Conservation (phyloP, 1,284 basidiomycete genomes). For the Mrakiaceae sp. region DNA sequence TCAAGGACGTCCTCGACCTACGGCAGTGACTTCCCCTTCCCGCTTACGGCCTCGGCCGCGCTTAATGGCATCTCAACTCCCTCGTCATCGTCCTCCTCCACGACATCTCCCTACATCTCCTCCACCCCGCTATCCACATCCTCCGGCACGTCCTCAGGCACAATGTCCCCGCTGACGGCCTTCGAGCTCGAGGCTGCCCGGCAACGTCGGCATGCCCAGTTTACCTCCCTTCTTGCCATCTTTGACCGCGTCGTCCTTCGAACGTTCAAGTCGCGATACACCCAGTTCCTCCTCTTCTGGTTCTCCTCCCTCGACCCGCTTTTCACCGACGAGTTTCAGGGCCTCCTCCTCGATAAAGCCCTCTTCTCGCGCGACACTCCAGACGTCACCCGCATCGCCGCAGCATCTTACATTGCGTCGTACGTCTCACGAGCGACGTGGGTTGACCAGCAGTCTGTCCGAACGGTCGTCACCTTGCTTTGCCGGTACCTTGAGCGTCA, state of each 20-base stretch:
- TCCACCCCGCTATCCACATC: conserved; percentile 21
- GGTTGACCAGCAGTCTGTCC: conserved; percentile 62
- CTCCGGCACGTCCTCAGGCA: conserved; percentile 22
- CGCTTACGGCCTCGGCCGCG: conserved; percentile 4
- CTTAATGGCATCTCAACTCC: background rate
- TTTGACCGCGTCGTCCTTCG: conserved; percentile 88
- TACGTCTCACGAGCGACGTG: conserved; percentile 86
- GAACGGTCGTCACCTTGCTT: conserved; percentile 66
- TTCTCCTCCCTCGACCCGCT: conserved; percentile 78
- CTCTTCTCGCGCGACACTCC: conserved; percentile 54
- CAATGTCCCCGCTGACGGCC: conserved; percentile 15
- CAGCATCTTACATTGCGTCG: conserved; percentile 82
- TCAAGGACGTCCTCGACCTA: background rate
- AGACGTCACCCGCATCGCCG: conserved; percentile 69
- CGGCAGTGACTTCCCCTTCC: background rate
- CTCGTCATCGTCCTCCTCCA: conserved; percentile 24
- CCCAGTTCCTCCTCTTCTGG: conserved; percentile 95
- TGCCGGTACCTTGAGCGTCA: conserved; percentile 72
- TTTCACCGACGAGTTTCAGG: conserved; percentile 86
- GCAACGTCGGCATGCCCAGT: conserved; percentile 43
- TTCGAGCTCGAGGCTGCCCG: conserved; percentile 16
- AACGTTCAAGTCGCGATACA: conserved; percentile 93
- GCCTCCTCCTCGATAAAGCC: conserved; percentile 79
- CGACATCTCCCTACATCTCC: conserved; percentile 16
- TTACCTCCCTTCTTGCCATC: conserved; percentile 77